Conservation (phyloP, 2,329 filamentous ascomycete genomes). For the Venturia oleaginea region DNA sequence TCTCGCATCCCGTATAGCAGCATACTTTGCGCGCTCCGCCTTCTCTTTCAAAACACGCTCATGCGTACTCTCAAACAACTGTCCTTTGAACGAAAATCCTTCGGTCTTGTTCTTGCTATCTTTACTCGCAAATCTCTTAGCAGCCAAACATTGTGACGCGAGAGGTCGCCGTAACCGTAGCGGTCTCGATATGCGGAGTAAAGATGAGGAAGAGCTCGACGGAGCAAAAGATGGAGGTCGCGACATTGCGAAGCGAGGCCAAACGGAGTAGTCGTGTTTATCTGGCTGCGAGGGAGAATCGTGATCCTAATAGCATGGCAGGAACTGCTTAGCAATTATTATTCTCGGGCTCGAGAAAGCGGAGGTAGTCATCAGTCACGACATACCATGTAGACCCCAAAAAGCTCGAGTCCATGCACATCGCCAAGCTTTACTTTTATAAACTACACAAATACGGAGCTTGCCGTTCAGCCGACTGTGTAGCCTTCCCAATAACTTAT, state of each 20-base stretch:
- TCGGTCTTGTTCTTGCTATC: neutral
- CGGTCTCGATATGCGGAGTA: neutral
- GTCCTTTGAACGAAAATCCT: slow-evolving; percentile 41
- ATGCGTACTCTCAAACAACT: slow-evolving; percentile 53
- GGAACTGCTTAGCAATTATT: neutral
- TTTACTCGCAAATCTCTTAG: neutral
- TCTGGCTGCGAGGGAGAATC: too few relatives aligned
- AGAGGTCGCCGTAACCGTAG: neutral
- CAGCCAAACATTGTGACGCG: neutral
- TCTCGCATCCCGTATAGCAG: slow-evolving; percentile 22
- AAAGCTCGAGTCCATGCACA: neutral
- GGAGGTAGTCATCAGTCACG: neutral
- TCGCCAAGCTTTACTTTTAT: slow-evolving; percentile 4
- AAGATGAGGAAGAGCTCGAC: neutral
- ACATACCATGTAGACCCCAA: neutral
- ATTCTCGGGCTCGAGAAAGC: neutral
- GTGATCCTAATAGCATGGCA: neutral
- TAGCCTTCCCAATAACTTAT: neutral
- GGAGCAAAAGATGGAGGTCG: neutral
- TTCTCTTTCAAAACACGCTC: slow-evolving; percentile 50
- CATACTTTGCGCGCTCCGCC: slow-evolving; percentile 45
- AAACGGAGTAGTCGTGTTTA: too few relatives aligned
- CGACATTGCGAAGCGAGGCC: neutral
- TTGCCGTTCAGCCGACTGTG: neutral
- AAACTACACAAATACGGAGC: neutral